Evolutionary conservation across 78 protist genomes (phyloP).

Genomic region (Salpingoeca rosetta): DNA sequence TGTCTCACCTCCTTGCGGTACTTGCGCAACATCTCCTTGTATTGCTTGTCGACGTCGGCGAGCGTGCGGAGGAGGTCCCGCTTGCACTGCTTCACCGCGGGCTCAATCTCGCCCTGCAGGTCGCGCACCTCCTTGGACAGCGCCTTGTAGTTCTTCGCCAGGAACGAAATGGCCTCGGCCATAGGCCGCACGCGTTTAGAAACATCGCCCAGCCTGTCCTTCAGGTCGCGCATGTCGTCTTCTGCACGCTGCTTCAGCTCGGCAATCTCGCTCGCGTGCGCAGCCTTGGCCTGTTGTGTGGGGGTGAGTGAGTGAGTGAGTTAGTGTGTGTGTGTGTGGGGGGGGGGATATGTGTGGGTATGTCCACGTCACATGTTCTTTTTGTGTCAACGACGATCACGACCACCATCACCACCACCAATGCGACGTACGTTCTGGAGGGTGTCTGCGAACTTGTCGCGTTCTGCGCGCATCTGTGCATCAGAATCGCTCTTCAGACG

Average conservation of each 20-base stretch:
- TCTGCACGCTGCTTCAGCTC: background rate
- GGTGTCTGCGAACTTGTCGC: too few species aligned
- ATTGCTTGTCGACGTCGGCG: background rate
- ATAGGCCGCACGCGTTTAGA: background rate
- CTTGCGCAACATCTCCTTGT: constrained; percentile 1
- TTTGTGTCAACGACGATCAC: background rate
- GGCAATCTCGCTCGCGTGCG: background rate
- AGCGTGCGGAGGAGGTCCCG: background rate
- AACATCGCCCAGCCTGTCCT: background rate
- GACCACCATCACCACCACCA: too few species aligned
- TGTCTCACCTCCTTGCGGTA: background rate
- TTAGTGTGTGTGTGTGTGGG: background rate
- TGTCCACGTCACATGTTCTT: background rate
- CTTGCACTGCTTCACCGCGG: background rate
- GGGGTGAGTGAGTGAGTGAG: background rate
- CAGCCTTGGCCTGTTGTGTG: background rate
- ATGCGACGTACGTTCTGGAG: too few species aligned
- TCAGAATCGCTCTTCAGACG: too few species aligned
- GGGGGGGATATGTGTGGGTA: background rate
- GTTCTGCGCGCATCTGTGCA: too few species aligned
- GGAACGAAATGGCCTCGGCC: background rate
- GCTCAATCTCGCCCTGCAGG: background rate
- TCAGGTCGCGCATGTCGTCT: background rate
- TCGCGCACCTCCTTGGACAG: background rate
- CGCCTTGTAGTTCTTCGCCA: background rate